Base-by-base conservation (phyloP, 1,284 basidiomycete species). In the Sporisorium graminicola region DNA sequence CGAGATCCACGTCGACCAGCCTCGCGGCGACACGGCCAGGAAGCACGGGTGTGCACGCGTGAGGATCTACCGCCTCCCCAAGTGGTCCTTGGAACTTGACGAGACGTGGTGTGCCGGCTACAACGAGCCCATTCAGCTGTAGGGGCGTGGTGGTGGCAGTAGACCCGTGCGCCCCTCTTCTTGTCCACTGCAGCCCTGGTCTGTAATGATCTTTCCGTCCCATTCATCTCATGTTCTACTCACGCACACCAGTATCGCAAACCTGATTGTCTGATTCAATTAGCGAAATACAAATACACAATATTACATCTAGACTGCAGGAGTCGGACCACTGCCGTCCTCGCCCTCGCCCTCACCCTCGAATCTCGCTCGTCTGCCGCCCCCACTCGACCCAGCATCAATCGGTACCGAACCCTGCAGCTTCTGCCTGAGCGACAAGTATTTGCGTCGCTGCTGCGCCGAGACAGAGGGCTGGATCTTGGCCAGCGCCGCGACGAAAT, bases 391-490 rank as follows among this genome's bases (percentile, higher is more conserved):
- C 0, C 59, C 63, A 2, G 51, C 58, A 3, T 69, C 59, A 27
- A 69, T 74, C 24, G 72, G 65, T 29, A 74, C 72, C 18, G 71
- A 74, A 4, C 71, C 73, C 29, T 75, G 73, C 42, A 76, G 40
- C 61, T 72, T 76, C 24, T 75, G 60, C 35, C 60, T 49, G 3
- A 70, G 56, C 47, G 66, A 64, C 26, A 68, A 43, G 82, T 98
- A 98, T 86, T 91, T 91, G 79, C 89, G 88, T 80, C 94, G 88
- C 88, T 98, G 95, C 46, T 90, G 89, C 13, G 87, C 87, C 52
- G 91, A 92, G 14, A 98, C 96, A 85, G 93, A 95, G 3, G 95
- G 94, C 58, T 90, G 89, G 13, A 97, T 91, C 87, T 96, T 97
- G 24, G 90, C 90, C 76, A 94, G 86, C 10, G 95, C 95, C 2